A percentile compares a stretch with the other conserved stretches of the same genome.
Evolutionary conservation across 371 early-diverging fungal species (phyloP).

Genomic region (Batrachochytrium dendrobatidis): DNA sequence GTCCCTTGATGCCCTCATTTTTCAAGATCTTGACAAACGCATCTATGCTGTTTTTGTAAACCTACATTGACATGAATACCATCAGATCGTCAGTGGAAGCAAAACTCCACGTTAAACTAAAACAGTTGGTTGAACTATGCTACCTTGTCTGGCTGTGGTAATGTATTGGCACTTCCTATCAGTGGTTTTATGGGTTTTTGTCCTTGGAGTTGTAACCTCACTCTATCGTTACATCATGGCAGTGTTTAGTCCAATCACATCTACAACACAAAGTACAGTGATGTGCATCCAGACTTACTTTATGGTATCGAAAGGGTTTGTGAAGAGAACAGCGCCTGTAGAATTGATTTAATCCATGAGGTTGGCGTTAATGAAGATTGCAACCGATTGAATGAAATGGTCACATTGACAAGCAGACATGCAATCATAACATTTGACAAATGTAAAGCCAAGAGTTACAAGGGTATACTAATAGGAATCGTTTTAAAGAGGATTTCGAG

Average conservation of each 20-base stretch:
- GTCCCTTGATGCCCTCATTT: slow-evolving; percentile 55
- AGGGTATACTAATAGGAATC: background rate
- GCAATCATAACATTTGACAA: background rate
- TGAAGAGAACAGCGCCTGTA: slow-evolving; percentile 55
- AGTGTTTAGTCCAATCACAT: background rate
- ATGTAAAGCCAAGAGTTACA: background rate
- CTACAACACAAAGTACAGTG: background rate
- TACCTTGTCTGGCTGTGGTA: background rate
- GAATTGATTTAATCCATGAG: background rate
- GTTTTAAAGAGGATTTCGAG: background rate
- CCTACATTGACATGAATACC: slow-evolving; percentile 16
- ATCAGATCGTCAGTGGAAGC: background rate
- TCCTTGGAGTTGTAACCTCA: slow-evolving; percentile 58
- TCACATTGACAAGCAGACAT: background rate
- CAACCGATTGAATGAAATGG: background rate
- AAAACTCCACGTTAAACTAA: background rate
- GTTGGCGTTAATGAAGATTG: background rate
- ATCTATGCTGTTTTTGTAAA: slow-evolving; percentile 57
- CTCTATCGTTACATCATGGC: slow-evolving; percentile 25
- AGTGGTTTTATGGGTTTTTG: slow-evolving; percentile 17
- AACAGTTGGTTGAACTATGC: background rate
- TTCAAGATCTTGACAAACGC: slow-evolving; percentile 52
- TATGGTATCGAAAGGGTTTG: slow-evolving; percentile 61
- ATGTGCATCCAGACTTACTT: slow-evolving; percentile 21
- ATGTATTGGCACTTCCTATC: background rate